A percentile compares a stretch with the other conserved stretches of the same genome.
phyloP scores from a whole-genome alignment of 495 filamentous ascomycete species.

The Neohortaea acidophila region DNA sequence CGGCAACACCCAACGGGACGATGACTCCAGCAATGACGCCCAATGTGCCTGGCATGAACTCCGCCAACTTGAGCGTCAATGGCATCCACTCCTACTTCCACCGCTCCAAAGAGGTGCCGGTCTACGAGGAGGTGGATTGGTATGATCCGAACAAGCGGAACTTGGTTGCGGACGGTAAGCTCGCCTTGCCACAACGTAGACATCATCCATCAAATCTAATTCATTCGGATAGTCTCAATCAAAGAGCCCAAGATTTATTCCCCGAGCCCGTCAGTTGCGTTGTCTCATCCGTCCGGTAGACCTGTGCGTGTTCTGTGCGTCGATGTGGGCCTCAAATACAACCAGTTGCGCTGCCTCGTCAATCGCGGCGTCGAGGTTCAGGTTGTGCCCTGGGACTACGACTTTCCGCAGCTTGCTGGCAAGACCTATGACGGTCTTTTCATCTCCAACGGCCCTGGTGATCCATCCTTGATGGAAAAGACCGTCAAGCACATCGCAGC shows the following conservation, averaged over 20 bases:
- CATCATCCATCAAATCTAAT: conserved; percentile 9
- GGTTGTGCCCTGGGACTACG: conserved; percentile 89
- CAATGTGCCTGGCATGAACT: conserved; percentile 4
- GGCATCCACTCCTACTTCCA: conserved; percentile 14
- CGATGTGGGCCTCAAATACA: conserved; percentile 94
- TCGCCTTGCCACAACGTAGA: conserved; percentile 13
- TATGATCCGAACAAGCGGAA: conserved; percentile 82
- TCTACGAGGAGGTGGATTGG: conserved; percentile 59
- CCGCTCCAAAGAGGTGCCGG: conserved; percentile 12
- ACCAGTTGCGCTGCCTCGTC: conserved; percentile 86
- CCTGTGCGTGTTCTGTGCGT: conserved; percentile 74
- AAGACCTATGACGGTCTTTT: conserved; percentile 90
- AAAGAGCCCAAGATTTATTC: conserved; percentile 65
- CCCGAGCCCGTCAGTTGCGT: conserved; percentile 46
- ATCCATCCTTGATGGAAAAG: conserved; percentile 64
- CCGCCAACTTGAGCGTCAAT: conserved; percentile 14
- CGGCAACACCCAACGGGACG: conserved; percentile 7
- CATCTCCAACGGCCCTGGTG: conserved; percentile 93
- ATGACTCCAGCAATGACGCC: not conserved
- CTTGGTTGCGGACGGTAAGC: conserved; percentile 83
- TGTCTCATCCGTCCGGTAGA: conserved; percentile 77
- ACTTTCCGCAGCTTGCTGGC: conserved; percentile 58
- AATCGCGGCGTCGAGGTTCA: conserved; percentile 84
- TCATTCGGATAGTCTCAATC: conserved; percentile 56
- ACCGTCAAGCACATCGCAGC: conserved; percentile 62